Evolutionary conservation across 1,284 basidiomycete genomes (phyloP).

Genomic region (Cystobasidium pallidum): DNA sequence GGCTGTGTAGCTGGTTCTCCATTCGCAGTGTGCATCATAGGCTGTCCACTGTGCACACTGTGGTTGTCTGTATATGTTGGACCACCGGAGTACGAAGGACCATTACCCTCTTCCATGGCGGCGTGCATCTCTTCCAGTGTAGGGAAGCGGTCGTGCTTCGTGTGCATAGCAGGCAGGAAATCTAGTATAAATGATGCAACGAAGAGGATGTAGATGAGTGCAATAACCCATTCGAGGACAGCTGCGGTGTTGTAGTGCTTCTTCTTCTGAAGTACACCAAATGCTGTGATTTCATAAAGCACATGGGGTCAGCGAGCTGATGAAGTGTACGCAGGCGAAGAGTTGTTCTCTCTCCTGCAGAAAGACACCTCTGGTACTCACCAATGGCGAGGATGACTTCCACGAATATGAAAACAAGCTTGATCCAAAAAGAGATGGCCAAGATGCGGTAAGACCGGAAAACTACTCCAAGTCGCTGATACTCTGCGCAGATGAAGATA

Average conservation of each 20-base stretch:
- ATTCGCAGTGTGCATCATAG: slow-evolving; percentile 18
- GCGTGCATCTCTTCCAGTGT: slow-evolving; percentile 34
- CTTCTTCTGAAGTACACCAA: slow-evolving; percentile 13
- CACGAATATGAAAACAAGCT: slow-evolving; percentile 40
- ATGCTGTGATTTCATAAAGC: slow-evolving; percentile 9
- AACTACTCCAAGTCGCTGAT: slow-evolving; percentile 26
- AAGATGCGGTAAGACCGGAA: slow-evolving; percentile 37
- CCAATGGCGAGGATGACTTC: slow-evolving; percentile 33
- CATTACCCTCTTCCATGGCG: slow-evolving; percentile 33
- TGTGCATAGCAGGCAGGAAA: slow-evolving; percentile 38
- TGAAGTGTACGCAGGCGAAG: background rate
- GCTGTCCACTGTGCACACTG: slow-evolving; percentile 16
- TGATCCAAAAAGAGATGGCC: slow-evolving; percentile 35
- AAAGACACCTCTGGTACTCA: background rate
- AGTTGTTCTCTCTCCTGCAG: too few species aligned
- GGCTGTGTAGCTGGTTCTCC: slow-evolving; percentile 9
- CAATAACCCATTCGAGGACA: slow-evolving; percentile 34
- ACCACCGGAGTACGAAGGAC: slow-evolving; percentile 35
- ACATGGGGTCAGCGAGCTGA: too few species aligned
- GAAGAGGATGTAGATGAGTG: slow-evolving; percentile 41
- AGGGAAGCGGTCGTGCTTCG: slow-evolving; percentile 42
- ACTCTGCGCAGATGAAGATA: slow-evolving; percentile 44
- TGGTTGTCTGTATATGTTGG: slow-evolving; percentile 30
- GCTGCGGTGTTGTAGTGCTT: slow-evolving; percentile 34
- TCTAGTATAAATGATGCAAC: slow-evolving; percentile 29